Percentiles rank a stretch among this genome's conserved stretches.
These are phyloP conservation scores for Cryphonectria parasitica DNA, from an alignment of 2,329 filamentous ascomycete genomes.

Conservation along the genomic window DNA sequence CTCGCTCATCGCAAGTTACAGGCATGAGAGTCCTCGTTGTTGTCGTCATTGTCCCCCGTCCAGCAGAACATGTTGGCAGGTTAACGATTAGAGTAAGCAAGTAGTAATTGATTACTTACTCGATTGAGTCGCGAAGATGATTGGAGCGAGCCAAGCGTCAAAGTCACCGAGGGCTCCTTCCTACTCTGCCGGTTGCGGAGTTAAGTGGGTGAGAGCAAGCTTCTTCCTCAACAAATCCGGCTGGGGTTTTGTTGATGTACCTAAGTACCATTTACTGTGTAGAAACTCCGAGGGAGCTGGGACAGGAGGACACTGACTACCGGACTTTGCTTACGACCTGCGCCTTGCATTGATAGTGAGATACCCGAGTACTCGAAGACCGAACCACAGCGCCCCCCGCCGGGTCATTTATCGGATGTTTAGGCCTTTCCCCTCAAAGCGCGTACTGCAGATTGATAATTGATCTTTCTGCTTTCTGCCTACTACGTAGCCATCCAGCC, in stretches of 20 bases:
- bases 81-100: too few relatives aligned
- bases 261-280: neutral
- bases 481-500: neutral
- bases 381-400: constrained; percentile 5
- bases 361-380: constrained; percentile 14
- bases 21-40: neutral
- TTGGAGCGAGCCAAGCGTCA: neutral
- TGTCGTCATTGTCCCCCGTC: too few relatives aligned
- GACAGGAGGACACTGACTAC: constrained; percentile 9
- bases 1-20: neutral
- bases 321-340: fast-evolving
- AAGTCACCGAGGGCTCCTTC: neutral
- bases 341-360: neutral
- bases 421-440: neutral
- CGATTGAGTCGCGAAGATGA: neutral
- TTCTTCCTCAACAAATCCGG: constrained; percentile 23
- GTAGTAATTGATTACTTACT: too few relatives aligned
- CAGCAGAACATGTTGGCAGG: too few relatives aligned
- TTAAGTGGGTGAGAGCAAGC: constrained; percentile 35
- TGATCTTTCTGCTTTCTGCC: neutral
- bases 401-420: constrained; percentile 11
- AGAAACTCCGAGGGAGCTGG: neutral
- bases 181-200: neutral
- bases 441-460: constrained; percentile 20
- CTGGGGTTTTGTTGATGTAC: constrained; percentile 19